Evolutionary conservation across 2,329 filamentous ascomycete species (phyloP).

Genomic region (Bertia moriformis): DNA sequence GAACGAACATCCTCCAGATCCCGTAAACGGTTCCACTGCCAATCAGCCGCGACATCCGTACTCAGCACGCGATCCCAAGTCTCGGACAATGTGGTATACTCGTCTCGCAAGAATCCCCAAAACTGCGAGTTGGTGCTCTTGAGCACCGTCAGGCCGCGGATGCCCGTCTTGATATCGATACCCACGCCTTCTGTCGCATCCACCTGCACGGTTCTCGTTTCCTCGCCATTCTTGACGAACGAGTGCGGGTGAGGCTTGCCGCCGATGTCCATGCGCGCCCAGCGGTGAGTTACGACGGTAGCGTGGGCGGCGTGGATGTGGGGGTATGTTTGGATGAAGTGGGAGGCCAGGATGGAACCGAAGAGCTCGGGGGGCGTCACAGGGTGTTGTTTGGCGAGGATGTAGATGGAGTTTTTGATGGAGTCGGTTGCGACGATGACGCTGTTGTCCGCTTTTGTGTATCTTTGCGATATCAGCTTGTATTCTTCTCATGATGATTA

Average conservation of each 20-base stretch:
- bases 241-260: constrained; percentile 88
- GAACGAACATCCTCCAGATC: constrained; percentile 52
- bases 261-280: constrained; percentile 77
- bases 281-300: constrained; percentile 71
- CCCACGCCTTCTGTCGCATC: constrained; percentile 52
- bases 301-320: constrained; percentile 81
- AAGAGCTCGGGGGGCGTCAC: constrained; percentile 89
- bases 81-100: constrained; percentile 81
- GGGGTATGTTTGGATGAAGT: constrained; percentile 76
- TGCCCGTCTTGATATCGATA: constrained; percentile 62
- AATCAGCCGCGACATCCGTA: constrained; percentile 76
- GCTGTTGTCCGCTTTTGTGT: constrained; percentile 86
- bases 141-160: constrained; percentile 72
- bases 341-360: constrained; percentile 67
- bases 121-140: constrained; percentile 96
- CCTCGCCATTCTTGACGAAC: constrained; percentile 78
- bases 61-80: constrained; percentile 91
- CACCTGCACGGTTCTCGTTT: constrained; percentile 72
- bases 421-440: constrained; percentile 93
- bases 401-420: constrained; percentile 95
- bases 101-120: constrained; percentile 83
- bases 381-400: constrained; percentile 84
- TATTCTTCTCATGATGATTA: no score
- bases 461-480: no score
- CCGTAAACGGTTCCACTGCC: constrained; percentile 69